Base-by-base conservation (phyloP, 305 asterid species). In the Monarda citriodora region DNA sequence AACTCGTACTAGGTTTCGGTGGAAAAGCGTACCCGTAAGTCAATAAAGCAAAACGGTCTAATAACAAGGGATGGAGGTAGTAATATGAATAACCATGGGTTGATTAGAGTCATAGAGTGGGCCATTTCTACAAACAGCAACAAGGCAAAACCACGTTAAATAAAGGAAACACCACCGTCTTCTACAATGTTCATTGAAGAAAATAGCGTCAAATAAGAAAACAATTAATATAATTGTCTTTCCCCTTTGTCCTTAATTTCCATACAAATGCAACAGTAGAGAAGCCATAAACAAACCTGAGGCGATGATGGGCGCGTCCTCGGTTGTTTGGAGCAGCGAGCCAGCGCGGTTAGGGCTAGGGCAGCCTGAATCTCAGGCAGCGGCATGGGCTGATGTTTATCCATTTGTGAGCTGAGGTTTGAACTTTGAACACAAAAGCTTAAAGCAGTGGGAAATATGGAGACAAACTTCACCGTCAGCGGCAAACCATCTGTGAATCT, bases 301-400 rank as follows among this genome's bases (percentile, higher is more conserved):
- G 37, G 11, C 37, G 49, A 16, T n/a, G 13, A 52, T 14, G 20
- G 10, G 20, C 1, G 25, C 51, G 14, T 23, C 26, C 1, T 20
- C 7, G 26, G 26, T 11, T 46, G 22, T 17, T 17, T 3, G 50
- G 49, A 44, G 17, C 49, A n/a, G 48, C 70, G 59, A 21, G 70
- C 73, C 51, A 80, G 61, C 18, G 68, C 72, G 36, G 83, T 74
- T 41, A 80, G 79, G 21, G 79, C 75, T 54, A 72, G 72, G 23
- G 80, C 81, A 14, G 86, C 83, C 61, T 72, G 74, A 25, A 74
- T 17, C 61, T 76, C 86, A 57, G 26, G 53, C 53, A 21, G 53
- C 49, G 61, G 37, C 57, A 26, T 16, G 22, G 57, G 23, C 4
- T 15, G n/a, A 4, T 26, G 1, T 5, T 26, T 20, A 15, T 53